Evolutionary conservation across 2,329 filamentous ascomycete genomes (phyloP), one percentile per base, ranked within the genome.

Genomic region (Phaeosphaeria sp.): DNA sequence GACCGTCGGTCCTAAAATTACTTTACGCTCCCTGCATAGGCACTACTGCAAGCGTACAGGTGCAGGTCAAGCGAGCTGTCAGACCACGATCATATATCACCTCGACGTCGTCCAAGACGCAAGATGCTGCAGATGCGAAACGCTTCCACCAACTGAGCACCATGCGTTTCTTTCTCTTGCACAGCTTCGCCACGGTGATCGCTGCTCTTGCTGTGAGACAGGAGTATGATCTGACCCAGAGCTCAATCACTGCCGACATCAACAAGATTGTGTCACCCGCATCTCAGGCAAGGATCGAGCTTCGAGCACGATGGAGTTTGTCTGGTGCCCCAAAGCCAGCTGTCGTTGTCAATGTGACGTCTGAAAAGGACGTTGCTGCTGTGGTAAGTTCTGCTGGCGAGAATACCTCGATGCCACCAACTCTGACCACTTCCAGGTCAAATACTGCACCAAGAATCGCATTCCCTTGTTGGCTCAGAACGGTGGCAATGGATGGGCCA

Each of bases 391-490:
- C 23, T 3, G 13, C 15, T 21, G 9, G 15, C 15, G 18, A 18
- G 10, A 25, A 9, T 6, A 44, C 36, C 27, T 15, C 20, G 18
- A 36, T 21, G 51, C 39, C 33, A 9, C 4, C 22, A 17, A 1
- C 22, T 21, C 51, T 61, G 7, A 67, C 25, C 1, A 21, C 21
- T 41, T 18, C 2, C 33, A 72, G 69, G 55, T 72, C 53, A 69
- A 66, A 52, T 71, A 69, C 46, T 68, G 64, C 39, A 55, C 59
- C 0, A 56, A 65, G 21, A 22, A 43, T 11, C 55, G 61, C 2
- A 60, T 72, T 39, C 61, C 67, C 0, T 72, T 74, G 23, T 55
- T 73, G 9, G 65, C 67, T 9, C 71, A 74, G 50, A 72, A 68
- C 48, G 70, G 71, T 11, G 71, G 65, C 33, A 60, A 67, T 33